Evolutionary conservation across 495 filamentous ascomycete species (phyloP).

Genomic region (Filosporella fistucella): DNA sequence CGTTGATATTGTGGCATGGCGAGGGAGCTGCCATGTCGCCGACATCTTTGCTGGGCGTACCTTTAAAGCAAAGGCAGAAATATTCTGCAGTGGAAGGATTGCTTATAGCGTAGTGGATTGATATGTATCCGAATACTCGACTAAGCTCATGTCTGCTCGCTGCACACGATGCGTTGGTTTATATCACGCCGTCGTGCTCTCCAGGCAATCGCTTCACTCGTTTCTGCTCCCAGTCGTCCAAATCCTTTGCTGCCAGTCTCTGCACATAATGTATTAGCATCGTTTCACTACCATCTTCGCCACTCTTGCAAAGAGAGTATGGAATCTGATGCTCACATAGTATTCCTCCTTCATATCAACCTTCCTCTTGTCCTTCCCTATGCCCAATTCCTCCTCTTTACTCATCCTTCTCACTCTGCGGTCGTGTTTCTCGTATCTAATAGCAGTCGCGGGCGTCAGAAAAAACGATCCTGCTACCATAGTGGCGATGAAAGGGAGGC

Average conservation of each 20-base stretch:
- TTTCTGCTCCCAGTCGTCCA: conserved; percentile 96
- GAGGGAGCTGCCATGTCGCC: no score
- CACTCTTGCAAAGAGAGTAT: background rate
- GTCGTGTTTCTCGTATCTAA: conserved; percentile 91
- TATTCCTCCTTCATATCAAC: conserved; percentile 88
- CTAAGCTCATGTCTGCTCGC: no score
- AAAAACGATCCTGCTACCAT: conserved; percentile 96
- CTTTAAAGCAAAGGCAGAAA: no score
- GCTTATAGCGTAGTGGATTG: no score
- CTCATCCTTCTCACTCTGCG: conserved; percentile 75
- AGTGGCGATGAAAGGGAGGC: conserved; percentile 85
- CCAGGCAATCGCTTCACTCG: conserved; percentile 82
- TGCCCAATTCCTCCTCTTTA: conserved; percentile 78
- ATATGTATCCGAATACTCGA: no score
- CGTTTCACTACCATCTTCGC: background rate
- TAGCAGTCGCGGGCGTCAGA: conserved; percentile 85
- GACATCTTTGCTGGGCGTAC: no score
- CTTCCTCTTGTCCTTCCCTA: conserved; percentile 64
- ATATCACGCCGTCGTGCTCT: conserved; percentile 82
- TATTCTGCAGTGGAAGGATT: no score
- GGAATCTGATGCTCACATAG: conserved; percentile 72
- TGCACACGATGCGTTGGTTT: no score
- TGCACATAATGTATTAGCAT: conserved; percentile 29
- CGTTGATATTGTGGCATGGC: no score
- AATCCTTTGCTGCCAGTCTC: conserved; percentile 85